Percentiles rank a stretch among this genome's conserved stretches.
Conservation (phyloP, 345 rosid species). For the Bruguiera sexangula region DNA sequence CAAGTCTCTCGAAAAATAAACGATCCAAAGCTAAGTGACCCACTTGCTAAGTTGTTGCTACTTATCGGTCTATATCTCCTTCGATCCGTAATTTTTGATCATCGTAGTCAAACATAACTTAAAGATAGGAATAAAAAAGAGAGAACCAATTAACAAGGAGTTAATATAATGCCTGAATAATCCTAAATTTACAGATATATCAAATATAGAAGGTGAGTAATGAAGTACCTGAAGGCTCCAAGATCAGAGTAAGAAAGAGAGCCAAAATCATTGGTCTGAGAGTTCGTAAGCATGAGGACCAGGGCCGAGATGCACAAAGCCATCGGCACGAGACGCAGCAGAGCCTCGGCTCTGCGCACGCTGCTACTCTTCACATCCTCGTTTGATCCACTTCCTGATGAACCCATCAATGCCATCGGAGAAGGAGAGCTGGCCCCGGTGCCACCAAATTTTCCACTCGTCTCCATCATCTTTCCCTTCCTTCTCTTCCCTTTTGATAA, state of each 20-base stretch:
- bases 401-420: conserved; percentile 18
- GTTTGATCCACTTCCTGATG: conserved; percentile 3
- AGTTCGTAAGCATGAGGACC: conserved; percentile 64
- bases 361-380: conserved; percentile 7
- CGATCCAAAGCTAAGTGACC: too few relatives aligned
- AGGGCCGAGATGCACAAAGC: conserved; percentile 57
- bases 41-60: too few relatives aligned
- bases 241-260: conserved; percentile 73
- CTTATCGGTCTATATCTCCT: too few relatives aligned
- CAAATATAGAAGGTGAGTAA: too few relatives aligned
- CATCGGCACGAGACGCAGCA: conserved; percentile 57
- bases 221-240: conserved; percentile 61
- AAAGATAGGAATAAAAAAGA: too few relatives aligned
- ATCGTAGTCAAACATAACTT: too few relatives aligned
- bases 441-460: neutral
- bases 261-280: conserved; percentile 63
- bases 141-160: too few relatives aligned
- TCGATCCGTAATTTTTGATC: too few relatives aligned
- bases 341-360: conserved; percentile 44
- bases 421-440: conserved; percentile 18
- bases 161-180: too few relatives aligned
- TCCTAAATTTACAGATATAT: too few relatives aligned
- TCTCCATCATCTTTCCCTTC: conserved; percentile 9
- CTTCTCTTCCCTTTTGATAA: neutral
- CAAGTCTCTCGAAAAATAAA: too few relatives aligned